A percentile compares a stretch with the other conserved stretches of the same genome.
Conservation (phyloP, 139 green algal species). For the Prasinococcaceae sp. region DNA sequence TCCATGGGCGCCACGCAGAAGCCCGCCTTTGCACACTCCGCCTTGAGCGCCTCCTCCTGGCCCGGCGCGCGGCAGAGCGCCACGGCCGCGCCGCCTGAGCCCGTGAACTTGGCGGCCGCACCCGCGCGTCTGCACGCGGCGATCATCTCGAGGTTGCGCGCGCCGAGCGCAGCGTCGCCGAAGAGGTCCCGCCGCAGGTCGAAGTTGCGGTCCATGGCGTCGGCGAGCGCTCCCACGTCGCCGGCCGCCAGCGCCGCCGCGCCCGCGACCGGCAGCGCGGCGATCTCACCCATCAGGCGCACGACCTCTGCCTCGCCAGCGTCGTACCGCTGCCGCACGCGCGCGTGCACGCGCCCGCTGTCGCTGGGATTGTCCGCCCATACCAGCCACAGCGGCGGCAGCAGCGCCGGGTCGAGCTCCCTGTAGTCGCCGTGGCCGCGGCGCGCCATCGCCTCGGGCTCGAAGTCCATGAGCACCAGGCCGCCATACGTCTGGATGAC, state of each 20-base stretch:
- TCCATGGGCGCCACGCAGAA: no score
- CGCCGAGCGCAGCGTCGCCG: constrained; percentile 49
- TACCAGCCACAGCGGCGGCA: constrained; percentile 57
- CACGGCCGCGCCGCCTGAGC: constrained; percentile 63
- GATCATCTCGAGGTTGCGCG: constrained; percentile 60
- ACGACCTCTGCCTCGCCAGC: constrained; percentile 27
- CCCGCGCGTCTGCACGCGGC: constrained; percentile 39
- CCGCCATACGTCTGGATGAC: constrained; percentile 78
- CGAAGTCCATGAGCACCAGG: constrained; percentile 56
- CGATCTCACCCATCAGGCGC: constrained; percentile 22
- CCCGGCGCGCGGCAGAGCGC: constrained; percentile 38
- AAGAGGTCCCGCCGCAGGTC: constrained; percentile 46
- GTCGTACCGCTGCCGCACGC: constrained; percentile 43
- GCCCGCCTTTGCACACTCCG: no score
- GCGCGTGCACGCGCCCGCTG: constrained; percentile 45
- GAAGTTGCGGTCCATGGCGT: constrained; percentile 59
- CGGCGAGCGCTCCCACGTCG: constrained; percentile 29
- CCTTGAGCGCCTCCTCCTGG: no score
- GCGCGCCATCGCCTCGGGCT: constrained; percentile 15
- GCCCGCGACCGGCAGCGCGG: constrained; percentile 36
- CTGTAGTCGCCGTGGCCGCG: constrained; percentile 33
- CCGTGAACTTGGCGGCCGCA: constrained; percentile 69
- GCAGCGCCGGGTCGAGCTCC: constrained; percentile 24
- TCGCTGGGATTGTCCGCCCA: constrained; percentile 50
- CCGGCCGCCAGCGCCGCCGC: constrained; percentile 26